These are phyloP conservation scores for Backusella australiensis DNA, from an alignment of 192 early-diverging fungal genomes.

Conservation along the genomic window DNA sequence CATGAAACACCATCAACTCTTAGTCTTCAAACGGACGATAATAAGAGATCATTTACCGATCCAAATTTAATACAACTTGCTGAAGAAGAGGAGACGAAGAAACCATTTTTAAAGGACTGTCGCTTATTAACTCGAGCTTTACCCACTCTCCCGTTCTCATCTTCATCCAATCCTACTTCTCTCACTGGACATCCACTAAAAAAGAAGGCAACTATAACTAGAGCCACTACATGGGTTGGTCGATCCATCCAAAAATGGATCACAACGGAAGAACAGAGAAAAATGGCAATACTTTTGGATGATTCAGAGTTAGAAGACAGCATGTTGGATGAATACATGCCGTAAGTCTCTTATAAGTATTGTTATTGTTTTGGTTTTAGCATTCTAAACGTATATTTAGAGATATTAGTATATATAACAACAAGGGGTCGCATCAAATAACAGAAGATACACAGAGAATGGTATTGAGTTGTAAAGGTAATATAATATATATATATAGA, in stretches of 20 bases:
- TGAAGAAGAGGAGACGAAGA: neutral
- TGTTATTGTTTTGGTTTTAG: neutral
- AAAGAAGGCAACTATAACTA: neutral
- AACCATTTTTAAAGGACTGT: neutral
- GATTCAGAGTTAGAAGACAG: slow-evolving; percentile 4
- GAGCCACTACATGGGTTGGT: slow-evolving; percentile 12
- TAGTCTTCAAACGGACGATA: neutral
- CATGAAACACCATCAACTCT: slow-evolving; percentile 1
- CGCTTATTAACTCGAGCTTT: neutral
- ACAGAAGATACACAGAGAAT: slow-evolving; percentile 4
- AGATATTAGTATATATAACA: neutral
- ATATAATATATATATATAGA: no score
- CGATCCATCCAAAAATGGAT: slow-evolving; percentile 4
- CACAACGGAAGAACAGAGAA: slow-evolving; percentile 3
- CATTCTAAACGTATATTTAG: neutral
- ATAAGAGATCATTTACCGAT: neutral
- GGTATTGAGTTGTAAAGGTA: slow-evolving; percentile 3
- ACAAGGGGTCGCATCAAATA: neutral
- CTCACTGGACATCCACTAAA: neutral
- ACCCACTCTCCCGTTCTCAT: neutral
- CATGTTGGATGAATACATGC: neutral
- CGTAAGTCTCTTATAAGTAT: neutral
- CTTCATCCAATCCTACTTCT: neutral
- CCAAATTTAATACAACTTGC: neutral
- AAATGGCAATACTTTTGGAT: slow-evolving; percentile 5